Percentiles rank a stretch among this genome's conserved stretches.
These are phyloP conservation scores for Pseudopediastrum boryanum DNA, from an alignment of 139 green algal species.

Conservation along the genomic window DNA sequence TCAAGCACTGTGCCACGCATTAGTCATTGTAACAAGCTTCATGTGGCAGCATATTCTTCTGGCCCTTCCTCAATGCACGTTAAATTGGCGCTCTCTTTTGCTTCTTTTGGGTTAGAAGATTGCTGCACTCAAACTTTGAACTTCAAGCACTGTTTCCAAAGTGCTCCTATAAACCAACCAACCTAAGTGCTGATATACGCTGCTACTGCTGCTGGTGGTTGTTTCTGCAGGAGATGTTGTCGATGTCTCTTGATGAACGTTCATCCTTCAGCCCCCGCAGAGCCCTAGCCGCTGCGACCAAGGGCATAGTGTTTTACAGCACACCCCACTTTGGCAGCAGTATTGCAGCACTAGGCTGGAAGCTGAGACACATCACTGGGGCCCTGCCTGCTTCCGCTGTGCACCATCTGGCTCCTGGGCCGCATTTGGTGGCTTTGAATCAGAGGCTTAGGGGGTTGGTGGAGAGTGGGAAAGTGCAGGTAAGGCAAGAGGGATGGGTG, in stretches of 20 bases:
- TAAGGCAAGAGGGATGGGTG: not conserved
- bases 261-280: constrained; percentile 18
- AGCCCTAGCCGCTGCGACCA: constrained; percentile 46
- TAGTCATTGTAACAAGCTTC: not conserved
- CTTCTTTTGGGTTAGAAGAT: not conserved
- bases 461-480: constrained; percentile 28
- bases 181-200: not conserved
- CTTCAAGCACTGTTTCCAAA: not conserved
- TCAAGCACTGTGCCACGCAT: not conserved
- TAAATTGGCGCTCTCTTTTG: not conserved
- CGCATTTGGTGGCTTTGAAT: constrained; percentile 73
- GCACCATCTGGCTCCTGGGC: constrained; percentile 48
- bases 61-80: not conserved
- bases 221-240: constrained; percentile 38
- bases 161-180: not conserved
- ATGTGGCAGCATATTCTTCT: not conserved
- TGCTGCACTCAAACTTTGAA: not conserved
- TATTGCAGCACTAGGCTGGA: constrained; percentile 81
- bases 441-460: constrained; percentile 48
- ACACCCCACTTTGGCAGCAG: constrained; percentile 79
- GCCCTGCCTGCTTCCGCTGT: constrained; percentile 50
- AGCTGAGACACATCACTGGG: constrained; percentile 72
- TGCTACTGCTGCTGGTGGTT: not conserved
- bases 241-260: constrained; percentile 20
- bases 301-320: constrained; percentile 80